Percentiles rank a stretch among this genome's conserved stretches.
Conservation (phyloP, 768 basidiomycete species). For the Tephrocybe sp. region DNA sequence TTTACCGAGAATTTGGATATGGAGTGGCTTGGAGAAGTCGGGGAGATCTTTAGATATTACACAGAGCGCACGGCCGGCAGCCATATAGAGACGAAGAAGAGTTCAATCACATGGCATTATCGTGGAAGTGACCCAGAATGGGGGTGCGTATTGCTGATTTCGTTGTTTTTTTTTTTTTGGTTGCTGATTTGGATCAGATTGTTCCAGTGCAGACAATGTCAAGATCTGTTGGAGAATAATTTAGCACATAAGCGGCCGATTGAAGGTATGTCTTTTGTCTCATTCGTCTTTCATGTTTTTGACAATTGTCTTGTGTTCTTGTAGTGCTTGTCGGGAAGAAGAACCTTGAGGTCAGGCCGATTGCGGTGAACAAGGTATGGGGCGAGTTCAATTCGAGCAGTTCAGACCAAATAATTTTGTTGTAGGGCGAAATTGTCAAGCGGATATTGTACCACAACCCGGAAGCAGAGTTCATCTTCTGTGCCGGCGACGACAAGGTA, state of each 20-base stretch:
- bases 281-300: no score
- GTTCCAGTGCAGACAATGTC: conserved; percentile 96
- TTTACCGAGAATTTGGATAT: conserved; percentile 94
- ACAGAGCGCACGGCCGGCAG: conserved; percentile 97
- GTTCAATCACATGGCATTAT: conserved; percentile 98
- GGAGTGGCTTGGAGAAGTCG: conserved; percentile 96
- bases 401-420: not conserved
- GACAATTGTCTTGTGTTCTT: not conserved
- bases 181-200: conserved; percentile 20
- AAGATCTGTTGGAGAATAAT: conserved; percentile 94
- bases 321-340: conserved; percentile 95
- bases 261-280: conserved; percentile 56
- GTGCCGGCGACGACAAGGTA: conserved; percentile 98
- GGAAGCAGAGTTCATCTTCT: conserved; percentile 94
- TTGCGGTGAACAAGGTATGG: conserved; percentile 87
- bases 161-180: not conserved
- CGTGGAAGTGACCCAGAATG: conserved; percentile 92
- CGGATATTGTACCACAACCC: conserved; percentile 90
- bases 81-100: conserved; percentile 96
- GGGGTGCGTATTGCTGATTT: conserved; percentile 59
- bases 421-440: conserved; percentile 92
- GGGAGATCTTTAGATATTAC: conserved; percentile 95
- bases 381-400: not conserved
- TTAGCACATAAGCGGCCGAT: conserved; percentile 92
- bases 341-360: conserved; percentile 94